These are phyloP conservation scores for Termitomyces sp. DNA, from an alignment of 1,284 basidiomycete genomes.

Conservation along the genomic window DNA sequence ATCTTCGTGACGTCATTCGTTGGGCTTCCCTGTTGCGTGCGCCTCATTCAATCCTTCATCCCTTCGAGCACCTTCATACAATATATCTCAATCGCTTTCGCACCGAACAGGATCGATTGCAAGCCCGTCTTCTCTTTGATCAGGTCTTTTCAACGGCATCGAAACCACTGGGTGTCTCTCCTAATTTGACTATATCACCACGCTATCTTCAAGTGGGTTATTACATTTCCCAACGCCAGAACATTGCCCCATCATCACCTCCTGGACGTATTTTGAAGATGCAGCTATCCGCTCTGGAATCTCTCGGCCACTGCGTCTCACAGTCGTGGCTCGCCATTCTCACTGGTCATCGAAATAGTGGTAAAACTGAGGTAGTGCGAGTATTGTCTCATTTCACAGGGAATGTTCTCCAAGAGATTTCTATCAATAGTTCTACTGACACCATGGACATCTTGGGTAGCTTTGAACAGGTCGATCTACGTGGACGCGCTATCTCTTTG, in stretches of 20 bases:
- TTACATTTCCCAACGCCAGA: constrained; percentile 46
- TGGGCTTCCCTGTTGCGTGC: constrained; percentile 68
- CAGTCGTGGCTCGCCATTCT: constrained; percentile 88
- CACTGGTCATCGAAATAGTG: constrained; percentile 69
- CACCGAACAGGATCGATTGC: constrained; percentile 56
- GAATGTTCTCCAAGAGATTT: constrained; percentile 65
- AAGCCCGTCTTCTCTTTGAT: constrained; percentile 61
- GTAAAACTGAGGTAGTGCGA: constrained; percentile 80
- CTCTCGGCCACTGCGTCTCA: constrained; percentile 71
- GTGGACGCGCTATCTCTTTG: constrained; percentile 33
- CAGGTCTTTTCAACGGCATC: constrained; percentile 46
- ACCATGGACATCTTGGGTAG: constrained; percentile 93
- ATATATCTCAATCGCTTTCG: constrained; percentile 90
- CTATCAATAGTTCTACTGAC: constrained; percentile 86
- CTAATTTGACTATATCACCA: constrained; percentile 52
- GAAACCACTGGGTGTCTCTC: constrained; percentile 28
- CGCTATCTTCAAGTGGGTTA: constrained; percentile 67
- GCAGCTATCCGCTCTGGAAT: constrained; percentile 70
- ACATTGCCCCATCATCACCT: constrained; percentile 34
- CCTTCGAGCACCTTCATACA: constrained; percentile 60
- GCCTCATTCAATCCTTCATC: constrained; percentile 38
- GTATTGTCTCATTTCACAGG: constrained; percentile 73
- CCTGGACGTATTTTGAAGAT: constrained; percentile 52
- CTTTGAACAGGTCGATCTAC: constrained; percentile 84
- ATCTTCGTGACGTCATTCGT: constrained; percentile 90